Percentiles rank a stretch among this genome's conserved stretches.
phyloP scores from a whole-genome alignment of 2,329 filamentous ascomycete species.

The Emmonsia crescens region DNA sequence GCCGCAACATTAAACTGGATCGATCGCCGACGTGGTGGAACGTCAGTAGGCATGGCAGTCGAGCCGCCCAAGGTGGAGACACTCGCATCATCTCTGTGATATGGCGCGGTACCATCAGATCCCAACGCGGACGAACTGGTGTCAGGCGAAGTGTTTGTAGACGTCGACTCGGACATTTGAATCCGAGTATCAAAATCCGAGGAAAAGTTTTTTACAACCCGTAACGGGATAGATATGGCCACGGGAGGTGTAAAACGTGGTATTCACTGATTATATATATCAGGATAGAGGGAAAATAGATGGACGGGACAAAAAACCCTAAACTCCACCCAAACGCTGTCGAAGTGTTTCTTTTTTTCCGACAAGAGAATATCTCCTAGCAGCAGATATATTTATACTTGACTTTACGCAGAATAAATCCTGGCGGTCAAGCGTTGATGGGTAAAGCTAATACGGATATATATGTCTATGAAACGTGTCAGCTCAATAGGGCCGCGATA shows the following conservation, averaged over 20 bases:
- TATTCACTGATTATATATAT: background rate
- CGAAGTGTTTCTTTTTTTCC: background rate
- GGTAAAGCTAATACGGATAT: background rate
- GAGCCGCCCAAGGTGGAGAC: background rate
- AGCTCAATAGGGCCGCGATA: background rate
- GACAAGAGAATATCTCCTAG: background rate
- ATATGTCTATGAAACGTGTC: background rate
- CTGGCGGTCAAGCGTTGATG: background rate
- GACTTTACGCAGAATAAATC: background rate
- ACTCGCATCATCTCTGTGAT: background rate
- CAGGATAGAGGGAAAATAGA: background rate
- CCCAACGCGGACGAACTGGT: slow-evolving; percentile 12
- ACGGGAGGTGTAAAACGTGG: background rate
- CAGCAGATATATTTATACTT: background rate
- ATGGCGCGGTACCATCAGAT: slow-evolving; percentile 7
- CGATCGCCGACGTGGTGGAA: slow-evolving; percentile 23
- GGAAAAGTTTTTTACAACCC: background rate
- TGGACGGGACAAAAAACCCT: background rate
- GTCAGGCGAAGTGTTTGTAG: slow-evolving; percentile 11
- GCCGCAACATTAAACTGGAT: slow-evolving; percentile 29
- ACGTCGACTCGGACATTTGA: slow-evolving; percentile 11
- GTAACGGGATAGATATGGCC: background rate
- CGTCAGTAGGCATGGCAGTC: slow-evolving; percentile 12
- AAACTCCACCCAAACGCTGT: background rate
- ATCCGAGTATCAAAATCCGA: background rate